These are phyloP conservation scores for Hyaloscypha bicolor DNA, from an alignment of 495 filamentous ascomycete genomes.

Conservation along the genomic window DNA sequence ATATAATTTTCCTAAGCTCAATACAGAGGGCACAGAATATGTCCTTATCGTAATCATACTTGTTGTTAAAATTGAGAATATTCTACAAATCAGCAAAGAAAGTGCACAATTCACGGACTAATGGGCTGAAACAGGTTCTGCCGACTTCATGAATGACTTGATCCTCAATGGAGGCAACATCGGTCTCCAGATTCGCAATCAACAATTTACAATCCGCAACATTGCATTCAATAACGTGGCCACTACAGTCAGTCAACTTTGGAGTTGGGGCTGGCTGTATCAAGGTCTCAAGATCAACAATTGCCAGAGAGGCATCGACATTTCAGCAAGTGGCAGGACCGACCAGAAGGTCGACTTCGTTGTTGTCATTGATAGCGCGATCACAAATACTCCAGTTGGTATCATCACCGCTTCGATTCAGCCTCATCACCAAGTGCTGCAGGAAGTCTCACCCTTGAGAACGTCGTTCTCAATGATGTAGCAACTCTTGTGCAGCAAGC, in stretches of 20 bases:
- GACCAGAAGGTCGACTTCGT: constrained; percentile 60
- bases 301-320: constrained; percentile 64
- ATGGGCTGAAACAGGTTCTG: constrained; percentile 54
- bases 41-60: not conserved
- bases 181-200: constrained; percentile 69
- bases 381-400: constrained; percentile 51
- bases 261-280: constrained; percentile 53
- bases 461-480: constrained; percentile 56
- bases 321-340: constrained; percentile 49
- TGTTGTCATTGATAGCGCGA: constrained; percentile 64
- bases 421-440: constrained; percentile 50
- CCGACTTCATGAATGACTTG: constrained; percentile 66
- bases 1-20: constrained; percentile 27
- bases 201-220: constrained; percentile 82
- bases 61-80: too few relatives aligned
- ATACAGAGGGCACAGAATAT: not conserved
- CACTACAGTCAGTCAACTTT: constrained; percentile 55
- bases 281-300: constrained; percentile 57
- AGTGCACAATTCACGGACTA: not conserved
- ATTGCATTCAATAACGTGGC: constrained; percentile 60
- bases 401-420: constrained; percentile 38
- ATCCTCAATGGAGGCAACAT: constrained; percentile 73
- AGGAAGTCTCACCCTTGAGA: constrained; percentile 62
- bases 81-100: too few relatives aligned
- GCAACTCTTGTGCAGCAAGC: constrained; percentile 54